Conservation (phyloP, 306 rosid genomes). For the Inga leiocalycina region DNA sequence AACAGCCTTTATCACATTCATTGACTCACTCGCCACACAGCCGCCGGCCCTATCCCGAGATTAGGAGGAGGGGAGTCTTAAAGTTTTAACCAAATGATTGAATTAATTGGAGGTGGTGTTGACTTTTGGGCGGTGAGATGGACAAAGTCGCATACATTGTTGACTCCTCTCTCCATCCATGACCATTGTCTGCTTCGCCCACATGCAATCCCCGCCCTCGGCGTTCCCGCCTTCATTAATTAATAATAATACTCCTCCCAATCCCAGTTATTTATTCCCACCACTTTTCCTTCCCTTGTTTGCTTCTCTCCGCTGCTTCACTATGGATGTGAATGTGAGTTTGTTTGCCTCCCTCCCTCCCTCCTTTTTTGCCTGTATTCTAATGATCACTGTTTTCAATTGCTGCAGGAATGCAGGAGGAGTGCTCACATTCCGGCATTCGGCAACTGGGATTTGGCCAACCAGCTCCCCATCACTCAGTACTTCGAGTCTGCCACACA, state of each 20-base stretch:
- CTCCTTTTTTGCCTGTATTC: neutral
- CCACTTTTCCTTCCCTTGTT: too few species aligned
- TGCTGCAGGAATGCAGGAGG: slow-evolving; percentile 53
- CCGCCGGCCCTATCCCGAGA: neutral
- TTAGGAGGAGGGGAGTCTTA: too few species aligned
- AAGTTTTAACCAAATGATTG: too few species aligned
- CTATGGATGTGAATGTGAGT: too few species aligned
- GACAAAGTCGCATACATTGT: neutral
- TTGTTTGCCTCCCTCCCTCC: neutral
- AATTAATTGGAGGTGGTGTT: neutral
- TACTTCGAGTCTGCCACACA: slow-evolving; percentile 87
- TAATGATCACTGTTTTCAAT: neutral
- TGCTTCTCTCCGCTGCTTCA: too few species aligned
- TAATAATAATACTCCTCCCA: too few species aligned
- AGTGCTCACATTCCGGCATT: slow-evolving; percentile 88
- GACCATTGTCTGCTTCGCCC: neutral
- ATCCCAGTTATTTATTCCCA: too few species aligned
- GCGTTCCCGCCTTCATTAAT: too few species aligned
- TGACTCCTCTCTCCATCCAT: too few species aligned
- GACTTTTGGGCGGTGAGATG: slow-evolving; percentile 26
- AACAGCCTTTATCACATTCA: neutral
- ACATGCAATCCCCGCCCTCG: neutral
- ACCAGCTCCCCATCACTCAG: slow-evolving; percentile 87
- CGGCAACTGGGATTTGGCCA: slow-evolving; percentile 89
- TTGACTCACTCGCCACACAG: neutral